Base-by-base conservation (phyloP, 139 green algal species). In the Tetratostichococcus sp. region DNA sequence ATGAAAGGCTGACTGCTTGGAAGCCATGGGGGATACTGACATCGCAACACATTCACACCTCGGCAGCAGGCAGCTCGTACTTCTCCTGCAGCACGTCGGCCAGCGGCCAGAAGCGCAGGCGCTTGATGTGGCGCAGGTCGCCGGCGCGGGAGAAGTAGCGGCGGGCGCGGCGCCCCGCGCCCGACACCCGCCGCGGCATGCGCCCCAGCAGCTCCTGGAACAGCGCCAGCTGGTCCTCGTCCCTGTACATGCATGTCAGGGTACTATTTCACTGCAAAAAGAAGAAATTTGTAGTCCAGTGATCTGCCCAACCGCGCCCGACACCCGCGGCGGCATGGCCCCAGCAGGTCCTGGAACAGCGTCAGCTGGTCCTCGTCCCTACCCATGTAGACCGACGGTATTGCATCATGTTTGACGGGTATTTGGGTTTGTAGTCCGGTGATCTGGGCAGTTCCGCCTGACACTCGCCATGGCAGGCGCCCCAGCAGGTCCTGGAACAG, bases 301-400 rank as follows among this genome's bases (percentile, higher is more conserved):
- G n/a, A n/a, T n/a, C n/a, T n/a, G n/a, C n/a, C n/a, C n/a, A n/a
- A n/a, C n/a, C n/a, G n/a, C n/a, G n/a, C 39, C 39, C 8, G 39
- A 50, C 39, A 98, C 77, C 75, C 89, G 80, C 35, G 80, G 85
- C 1, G 96, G 94, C 76, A 97, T 91, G n/a, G 72, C 0, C 94
- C 94, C 75, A 98, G 86, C 71, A 98, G 87, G 88, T 98, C 95
- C 26, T 97, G 94, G 84, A 98, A 95, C 72, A 98, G 90, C 35
- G 96, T 95, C 28, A 99, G 80, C 81, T 99, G 96, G 83, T 99
- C 95, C 80, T 98, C 96, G 78, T 99, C 96, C 50, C 96, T 89
- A 59, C n/a, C n/a, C n/a, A n/a, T n/a, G n/a, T n/a, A n/a, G n/a
- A n/a, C n/a, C n/a, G n/a, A n/a, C n/a, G n/a, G n/a, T n/a, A n/a